Base-by-base conservation (phyloP, 2,329 filamentous ascomycete species). In the Westerdykella sp. region DNA sequence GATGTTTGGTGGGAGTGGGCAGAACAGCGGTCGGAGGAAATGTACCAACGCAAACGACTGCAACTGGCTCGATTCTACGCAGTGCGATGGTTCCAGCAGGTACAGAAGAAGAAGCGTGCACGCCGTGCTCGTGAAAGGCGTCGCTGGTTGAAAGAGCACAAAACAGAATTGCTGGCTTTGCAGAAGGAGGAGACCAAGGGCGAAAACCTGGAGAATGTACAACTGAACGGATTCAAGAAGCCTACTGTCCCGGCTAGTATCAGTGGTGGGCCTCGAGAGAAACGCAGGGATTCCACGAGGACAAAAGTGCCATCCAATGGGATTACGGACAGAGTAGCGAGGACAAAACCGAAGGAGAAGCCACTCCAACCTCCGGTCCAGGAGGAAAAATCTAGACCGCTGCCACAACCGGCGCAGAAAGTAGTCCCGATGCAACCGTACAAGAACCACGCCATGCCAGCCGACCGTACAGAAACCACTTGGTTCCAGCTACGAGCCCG, bases 401-500 rank as follows among this genome's bases (percentile, higher is more conserved):
- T 28, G 11, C 25, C 25, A 28, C 25, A 28, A 7, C 7, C 25
- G 25, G 11, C 11, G 11, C 25, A 9, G 25, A 28, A 28, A 12
- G 9, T 12, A 4, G 25, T 28, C 11, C 11, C 7, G 11, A 28
- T 28, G 25, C 25, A 28, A 28, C 25, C 25, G 11, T 28, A 28
- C 25, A 28, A 28, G 25, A 28, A 28, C 25, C 2, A 28, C 25
- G 25, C 25, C 25, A 28, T 28, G 25, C 25, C 25, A 9, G 25
- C 25, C 25, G 70, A 73, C 53, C 69, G 68, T 3, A 76, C 73
- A 0, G 65, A 69, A 22, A 71, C 72, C 0, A 71, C 72, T 40
- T 78, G 74, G 56, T 78, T 77, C 61, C 61, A 67, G 35, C 62
- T 77, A 23, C 72, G 73, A 41, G 73, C 73, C 1, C 59, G 71